Base-by-base conservation (phyloP, 352 stramenopile genomes). In the Pythium aristosporum region DNA sequence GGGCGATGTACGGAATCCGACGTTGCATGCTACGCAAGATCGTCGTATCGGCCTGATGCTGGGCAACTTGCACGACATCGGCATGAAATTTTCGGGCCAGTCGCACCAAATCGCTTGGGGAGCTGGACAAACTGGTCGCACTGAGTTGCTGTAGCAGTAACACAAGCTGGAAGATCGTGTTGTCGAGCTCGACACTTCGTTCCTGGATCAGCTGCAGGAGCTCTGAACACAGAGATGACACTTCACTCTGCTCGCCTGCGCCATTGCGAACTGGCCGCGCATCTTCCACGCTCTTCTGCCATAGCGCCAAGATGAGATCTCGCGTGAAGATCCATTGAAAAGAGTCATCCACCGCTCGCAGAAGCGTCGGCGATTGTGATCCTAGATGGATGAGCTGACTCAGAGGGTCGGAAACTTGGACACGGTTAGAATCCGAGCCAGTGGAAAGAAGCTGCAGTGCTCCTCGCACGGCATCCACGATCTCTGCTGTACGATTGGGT, bases 311-410 rank as follows among this genome's bases (percentile, higher is more conserved):
- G 15, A 88, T 69, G 21, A 87, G 36, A 15, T 89, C 74, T 7
- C 74, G 57, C 16, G 82, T 88, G 15, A 91, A 50, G 10, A 91
- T 69, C 67, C 76, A 89, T 61, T 91, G 79, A 10, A 91, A 71
- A 28, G 68, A 88, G 25, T 86, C 77, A 48, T 88, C 82, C 42
- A 80, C 79, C 0, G 73, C 65, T 9, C 55, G 56, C 7, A 89
- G 63, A 9, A 89, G 57, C 11, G 67, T 42, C 6, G 67, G 50
- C 5, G 73, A 88, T 12, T 71, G 42, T 32, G 60, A 71, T 6
- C 68, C 75, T 15, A 91, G 7, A 2, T 62, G 46, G 15, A 89
- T 25, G 9, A 91, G 59, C 0, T 63, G 55, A 8, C 16, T 30
- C 3, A 67, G 16, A 15, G 44, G 32, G 1, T 20, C 15, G n/a